Base-by-base conservation (phyloP, 371 early-diverging fungal species). In the Actinomortierella ambigua region DNA sequence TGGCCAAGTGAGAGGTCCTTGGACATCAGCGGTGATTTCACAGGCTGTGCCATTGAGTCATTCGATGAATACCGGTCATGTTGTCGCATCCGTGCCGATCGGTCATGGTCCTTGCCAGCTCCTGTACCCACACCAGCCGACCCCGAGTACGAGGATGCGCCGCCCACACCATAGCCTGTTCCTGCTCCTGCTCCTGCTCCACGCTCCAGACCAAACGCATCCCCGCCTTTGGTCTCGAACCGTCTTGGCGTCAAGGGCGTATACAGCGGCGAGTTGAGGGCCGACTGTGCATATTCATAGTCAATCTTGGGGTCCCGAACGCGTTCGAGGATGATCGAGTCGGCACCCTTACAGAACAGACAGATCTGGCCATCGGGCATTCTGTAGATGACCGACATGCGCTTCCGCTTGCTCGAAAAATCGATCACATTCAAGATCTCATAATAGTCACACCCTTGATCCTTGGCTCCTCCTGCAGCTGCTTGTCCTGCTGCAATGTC, bases 311-410 rank as follows among this genome's bases (percentile, higher is more conserved):
- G 77, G 34, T 66, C 63, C 22, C 65, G 64, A 13, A 79, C 61
- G 15, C 86, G 77, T 56, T 86, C 85, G 42, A 85, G 78, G 40
- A 91, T 86, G 9, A 87, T 79, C 0, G 83, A 82, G 67, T 94
- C 94, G 40, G 93, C 91, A 22, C 96, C 96, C 76, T 96, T 96
- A 57, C 84, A 85, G 41, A 90, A 81, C 11, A 90, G 56, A 9
- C 87, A 73, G 54, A 89, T 88, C 27, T 78, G 77, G 20, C 82
- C 82, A 55, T 87, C 83, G 7, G 78, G 79, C 26, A 83, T 76
- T 44, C 79, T 69, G 41, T 73, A 68, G 43, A 91, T 80, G 17
- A 88, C 80, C 9, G 88, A 87, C 92, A 90, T 90, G 24, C 91
- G 85, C 61, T 90, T 90, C 11, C 92, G 76, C n/a, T 82, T 77